These are phyloP conservation scores for Nectriaceae sp. DNA, from an alignment of 2,329 filamentous ascomycete species.

Conservation along the genomic window DNA sequence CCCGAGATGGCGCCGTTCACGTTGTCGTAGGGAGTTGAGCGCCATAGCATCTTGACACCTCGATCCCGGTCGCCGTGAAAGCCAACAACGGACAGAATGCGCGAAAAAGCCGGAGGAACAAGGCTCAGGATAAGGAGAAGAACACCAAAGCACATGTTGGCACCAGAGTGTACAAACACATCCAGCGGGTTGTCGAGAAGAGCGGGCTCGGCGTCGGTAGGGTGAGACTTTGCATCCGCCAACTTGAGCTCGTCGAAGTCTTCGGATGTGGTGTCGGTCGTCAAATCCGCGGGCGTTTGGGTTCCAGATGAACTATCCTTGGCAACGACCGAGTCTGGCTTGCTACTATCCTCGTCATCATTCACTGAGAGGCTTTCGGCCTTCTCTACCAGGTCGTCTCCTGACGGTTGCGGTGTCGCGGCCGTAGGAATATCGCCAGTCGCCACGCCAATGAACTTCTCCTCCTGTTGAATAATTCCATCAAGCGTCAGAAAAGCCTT, in stretches of 20 bases:
- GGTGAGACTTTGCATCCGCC: constrained; percentile 30
- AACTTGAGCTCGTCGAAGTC: constrained; percentile 18
- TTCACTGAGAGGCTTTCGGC: constrained; percentile 20
- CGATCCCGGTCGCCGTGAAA: constrained; percentile 86
- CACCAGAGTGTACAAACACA: constrained; percentile 84
- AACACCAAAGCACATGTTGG: constrained; percentile 87
- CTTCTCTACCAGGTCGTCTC: constrained; percentile 39
- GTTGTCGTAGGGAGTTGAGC: constrained; percentile 80
- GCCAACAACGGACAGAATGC: constrained; percentile 82
- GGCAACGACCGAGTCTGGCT: constrained; percentile 31
- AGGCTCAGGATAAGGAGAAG: constrained; percentile 87
- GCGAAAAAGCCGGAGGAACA: constrained; percentile 88
- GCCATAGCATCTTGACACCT: constrained; percentile 87
- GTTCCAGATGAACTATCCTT: constrained; percentile 48
- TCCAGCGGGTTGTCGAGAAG: constrained; percentile 77
- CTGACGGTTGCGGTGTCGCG: constrained; percentile 8
- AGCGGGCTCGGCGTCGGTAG: constrained; percentile 57
- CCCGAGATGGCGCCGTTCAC: constrained; percentile 91
- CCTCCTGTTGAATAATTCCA: constrained; percentile 74
- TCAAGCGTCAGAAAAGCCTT: constrained; percentile 87
- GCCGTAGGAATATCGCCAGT: constrained; percentile 6
- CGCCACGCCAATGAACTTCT: constrained; percentile 41
- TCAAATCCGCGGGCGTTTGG: constrained; percentile 42
- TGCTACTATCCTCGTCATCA: constrained; percentile 12
- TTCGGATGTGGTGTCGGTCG: constrained; percentile 20